Conservation (phyloP, 129 eudicot genomes). For the sunflower (Helianthus annuus) region HanXRQr2.0-SUNRISE NC_035443.2:3237673-3238172, state of each 20-base stretch:
- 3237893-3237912: not conserved
- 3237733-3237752: not conserved
- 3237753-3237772: not conserved
- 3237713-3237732: not conserved
- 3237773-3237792: not conserved
- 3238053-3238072: constrained; percentile 92
- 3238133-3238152: constrained; percentile 98
- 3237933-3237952: constrained; percentile 9
- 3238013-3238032: constrained; percentile 96
- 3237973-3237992: not conserved
- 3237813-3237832: not conserved
- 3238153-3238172: constrained; percentile 20
- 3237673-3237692: not conserved
- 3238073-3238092: constrained; percentile 81
- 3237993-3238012: constrained; percentile 4
- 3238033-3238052: constrained; percentile 95
- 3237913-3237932: not conserved
- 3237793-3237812: not conserved
- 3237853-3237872: not conserved
- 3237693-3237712: not conserved
- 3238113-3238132: constrained; percentile 82
- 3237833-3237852: not conserved
- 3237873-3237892: not conserved
- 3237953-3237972: constrained; percentile 13
- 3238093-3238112: constrained; percentile 93